These are phyloP conservation scores for Phaeosphaeriaceae sp. DNA, from an alignment of 2,329 filamentous ascomycete species.

Conservation along the genomic window DNA sequence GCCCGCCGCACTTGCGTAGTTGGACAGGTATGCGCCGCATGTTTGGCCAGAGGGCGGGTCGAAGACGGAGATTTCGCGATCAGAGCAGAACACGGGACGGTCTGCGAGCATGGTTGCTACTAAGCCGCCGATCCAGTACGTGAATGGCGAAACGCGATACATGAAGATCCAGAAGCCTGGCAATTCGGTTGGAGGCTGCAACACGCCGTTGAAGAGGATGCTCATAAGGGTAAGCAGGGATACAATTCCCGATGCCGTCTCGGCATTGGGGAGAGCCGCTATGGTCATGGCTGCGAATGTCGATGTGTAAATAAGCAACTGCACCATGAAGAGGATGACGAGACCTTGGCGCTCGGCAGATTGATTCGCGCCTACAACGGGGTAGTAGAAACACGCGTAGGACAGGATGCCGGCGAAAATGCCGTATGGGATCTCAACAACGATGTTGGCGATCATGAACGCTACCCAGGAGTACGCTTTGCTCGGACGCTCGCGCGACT, in stretches of 20 bases:
- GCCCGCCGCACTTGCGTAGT: constrained; percentile 51
- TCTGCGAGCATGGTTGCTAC: constrained; percentile 52
- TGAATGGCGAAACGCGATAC: constrained; percentile 73
- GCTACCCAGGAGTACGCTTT: constrained; percentile 79
- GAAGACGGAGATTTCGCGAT: constrained; percentile 52
- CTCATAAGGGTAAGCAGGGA: constrained; percentile 64
- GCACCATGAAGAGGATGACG: constrained; percentile 69
- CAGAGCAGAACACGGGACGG: constrained; percentile 57
- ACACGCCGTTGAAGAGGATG: constrained; percentile 59
- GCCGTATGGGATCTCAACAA: constrained; percentile 74
- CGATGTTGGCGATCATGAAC: constrained; percentile 74
- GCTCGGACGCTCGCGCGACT: constrained; percentile 66
- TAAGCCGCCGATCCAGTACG: constrained; percentile 62
- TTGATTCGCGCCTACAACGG: constrained; percentile 48
- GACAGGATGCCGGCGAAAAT: constrained; percentile 68
- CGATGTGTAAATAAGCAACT: constrained; percentile 74
- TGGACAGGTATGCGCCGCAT: constrained; percentile 54
- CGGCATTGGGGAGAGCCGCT: constrained; percentile 71
- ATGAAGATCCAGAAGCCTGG: constrained; percentile 81
- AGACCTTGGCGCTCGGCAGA: constrained; percentile 59
- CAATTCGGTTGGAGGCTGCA: constrained; percentile 64
- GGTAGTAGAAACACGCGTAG: constrained; percentile 73
- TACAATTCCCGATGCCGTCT: constrained; percentile 70
- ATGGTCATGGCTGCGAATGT: constrained; percentile 79
- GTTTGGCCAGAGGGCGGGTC: constrained; percentile 51